Evolutionary conservation across 345 rosid species (phyloP).

Genomic region (Angophora floribunda): DNA sequence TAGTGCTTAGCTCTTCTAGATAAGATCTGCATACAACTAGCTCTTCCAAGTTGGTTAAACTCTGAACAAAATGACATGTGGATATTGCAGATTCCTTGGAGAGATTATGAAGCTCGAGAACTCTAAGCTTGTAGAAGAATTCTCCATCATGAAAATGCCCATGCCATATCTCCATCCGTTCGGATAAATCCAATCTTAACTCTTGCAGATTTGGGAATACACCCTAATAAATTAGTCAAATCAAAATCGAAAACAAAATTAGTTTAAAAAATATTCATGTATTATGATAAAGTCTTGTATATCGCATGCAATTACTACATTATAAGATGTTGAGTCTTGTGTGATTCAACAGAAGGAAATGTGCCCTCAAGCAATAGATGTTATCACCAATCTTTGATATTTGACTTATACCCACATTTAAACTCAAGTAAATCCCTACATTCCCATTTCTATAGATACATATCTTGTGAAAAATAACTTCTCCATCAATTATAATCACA

Average conservation of each 20-base stretch:
- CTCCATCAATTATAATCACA: rapidly evolving
- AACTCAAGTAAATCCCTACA: not conserved
- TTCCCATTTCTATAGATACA: rapidly evolving
- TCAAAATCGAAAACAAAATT: not conserved
- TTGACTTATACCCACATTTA: not conserved
- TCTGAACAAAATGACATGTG: rapidly evolving
- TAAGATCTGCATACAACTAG: not conserved
- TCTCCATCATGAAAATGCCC: not conserved
- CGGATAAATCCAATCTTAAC: not conserved
- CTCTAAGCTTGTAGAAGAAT: not conserved
- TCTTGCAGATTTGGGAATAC: not conserved
- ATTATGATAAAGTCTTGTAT: not conserved
- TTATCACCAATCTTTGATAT: not conserved
- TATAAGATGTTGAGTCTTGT: not conserved
- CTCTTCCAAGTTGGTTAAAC: not conserved
- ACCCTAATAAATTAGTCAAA: not conserved
- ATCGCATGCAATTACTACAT: rapidly evolving
- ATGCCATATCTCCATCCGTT: not conserved
- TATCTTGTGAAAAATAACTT: not conserved
- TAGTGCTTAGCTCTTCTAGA: not conserved
- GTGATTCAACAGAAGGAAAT: rapidly evolving
- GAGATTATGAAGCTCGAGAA: not conserved
- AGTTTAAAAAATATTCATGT: rapidly evolving
- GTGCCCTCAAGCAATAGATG: not conserved
- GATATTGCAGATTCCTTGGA: not conserved